Evolutionary conservation across 2,329 filamentous ascomycete species (phyloP), one percentile per base, ranked within the genome.

Genomic region (Westerdykella aurantiaca): DNA sequence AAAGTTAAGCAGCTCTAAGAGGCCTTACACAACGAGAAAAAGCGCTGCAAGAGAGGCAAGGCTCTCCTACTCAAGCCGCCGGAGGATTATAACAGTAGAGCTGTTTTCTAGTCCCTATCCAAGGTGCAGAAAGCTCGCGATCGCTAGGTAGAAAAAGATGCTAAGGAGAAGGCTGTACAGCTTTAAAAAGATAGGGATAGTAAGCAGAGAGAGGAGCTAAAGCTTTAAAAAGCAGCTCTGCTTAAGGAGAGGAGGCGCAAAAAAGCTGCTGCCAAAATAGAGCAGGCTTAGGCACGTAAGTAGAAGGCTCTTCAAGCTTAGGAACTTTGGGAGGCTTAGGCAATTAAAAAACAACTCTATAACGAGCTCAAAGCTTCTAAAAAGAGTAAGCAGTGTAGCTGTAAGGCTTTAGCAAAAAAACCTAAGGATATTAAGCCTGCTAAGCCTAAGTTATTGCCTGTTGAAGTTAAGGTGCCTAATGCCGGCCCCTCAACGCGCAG

Each of bases 81-180:
- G 12, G 16, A 44, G 14, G 41, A 49, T 34, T 49, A 44, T 22
- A 37, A 45, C 42, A 37, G 48, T 42, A 45, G 48, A 12, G 39
- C 43, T 31, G 33, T 46, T 9, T 50, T 50, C 41, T 50, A 34
- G 42, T 45, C 40, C 31, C 48, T 37, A 35, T 34, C 33, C 6
- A 25, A 25, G 23, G 23, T 25, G 23, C 23, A 25, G 23, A 25
- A 25, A 25, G 23, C 23, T 25, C 23, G 12, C 13, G 33, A n/a
- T 34, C 33, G 33, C 16, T 12, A 34, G 33, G 12, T n/a, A n/a
- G 33, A n/a, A 17, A 34, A 34, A 34, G 33, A 34, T n/a, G 13
- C 13, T 34, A 12, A 34, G 33, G 33, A 34, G 13, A 34, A 34
- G 12, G 33, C 13, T n/a, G 16, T 34, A 34, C 33, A 34, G 16